These are phyloP conservation scores for Lentinula edodes DNA, from an alignment of 768 basidiomycete species.

Conservation along the genomic window DNA sequence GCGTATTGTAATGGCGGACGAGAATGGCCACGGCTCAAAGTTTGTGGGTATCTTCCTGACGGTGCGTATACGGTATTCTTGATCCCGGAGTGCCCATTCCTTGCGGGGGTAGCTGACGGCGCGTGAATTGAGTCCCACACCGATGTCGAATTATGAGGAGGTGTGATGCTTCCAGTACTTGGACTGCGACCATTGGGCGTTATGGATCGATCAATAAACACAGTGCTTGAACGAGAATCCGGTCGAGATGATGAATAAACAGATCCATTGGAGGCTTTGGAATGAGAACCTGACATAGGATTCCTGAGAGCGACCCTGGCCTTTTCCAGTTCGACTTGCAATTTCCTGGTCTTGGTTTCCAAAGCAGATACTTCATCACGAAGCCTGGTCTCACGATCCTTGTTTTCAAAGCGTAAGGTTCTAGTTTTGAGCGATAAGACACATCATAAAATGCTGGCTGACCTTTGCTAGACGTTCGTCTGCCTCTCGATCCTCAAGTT, in stretches of 20 bases:
- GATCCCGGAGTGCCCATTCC: background rate
- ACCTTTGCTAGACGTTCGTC: conserved; percentile 67
- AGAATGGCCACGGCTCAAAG: conserved; percentile 8
- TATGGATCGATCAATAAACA: conserved; percentile 45
- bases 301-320: conserved; percentile 25
- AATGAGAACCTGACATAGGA: conserved; percentile 19
- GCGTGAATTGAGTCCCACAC: conserved; percentile 73
- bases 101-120: conserved; percentile 25
- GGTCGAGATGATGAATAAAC: conserved; percentile 46
- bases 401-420: background rate
- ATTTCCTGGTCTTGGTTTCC: conserved; percentile 51
- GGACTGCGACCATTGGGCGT: conserved; percentile 42
- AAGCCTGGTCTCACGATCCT: conserved; percentile 70
- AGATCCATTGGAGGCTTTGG: conserved; percentile 30
- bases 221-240: conserved; percentile 70
- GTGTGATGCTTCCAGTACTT: conserved; percentile 37
- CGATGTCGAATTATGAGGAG: conserved; percentile 37
- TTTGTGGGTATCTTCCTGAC: conserved; percentile 12
- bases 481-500: conserved; percentile 73
- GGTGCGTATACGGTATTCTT: conserved; percentile 1
- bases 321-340: conserved; percentile 56
- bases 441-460: conserved; percentile 7
- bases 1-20: background rate
- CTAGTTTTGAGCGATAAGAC: too few species aligned
- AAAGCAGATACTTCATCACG: conserved; percentile 61